phyloP scores from a whole-genome alignment of 345 rosid species.

The Toxicodendron radicans region DNA sequence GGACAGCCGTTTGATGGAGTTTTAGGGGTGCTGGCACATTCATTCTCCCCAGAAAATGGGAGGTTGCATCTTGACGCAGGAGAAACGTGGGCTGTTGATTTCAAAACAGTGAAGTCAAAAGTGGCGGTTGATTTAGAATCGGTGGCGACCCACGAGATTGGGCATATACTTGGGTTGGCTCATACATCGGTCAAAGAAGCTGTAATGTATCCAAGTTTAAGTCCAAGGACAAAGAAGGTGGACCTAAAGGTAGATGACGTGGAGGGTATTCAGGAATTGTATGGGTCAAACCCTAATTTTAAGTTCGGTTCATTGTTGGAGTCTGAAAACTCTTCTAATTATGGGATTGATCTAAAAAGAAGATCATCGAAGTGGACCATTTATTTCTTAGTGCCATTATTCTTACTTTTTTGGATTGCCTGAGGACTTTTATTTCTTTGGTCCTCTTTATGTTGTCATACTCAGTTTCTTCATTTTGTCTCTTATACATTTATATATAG shows the following conservation, averaged over 20 bases:
- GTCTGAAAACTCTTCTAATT: slow-evolving; percentile 54
- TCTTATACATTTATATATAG: background rate
- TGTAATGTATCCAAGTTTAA: slow-evolving; percentile 91
- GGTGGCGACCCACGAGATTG: slow-evolving; percentile 94
- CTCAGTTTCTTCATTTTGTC: background rate
- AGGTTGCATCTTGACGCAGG: slow-evolving; percentile 77
- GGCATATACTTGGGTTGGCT: slow-evolving; percentile 81
- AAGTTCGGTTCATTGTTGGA: slow-evolving; percentile 55
- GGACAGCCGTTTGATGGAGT: slow-evolving; percentile 90
- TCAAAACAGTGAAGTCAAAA: slow-evolving; percentile 44
- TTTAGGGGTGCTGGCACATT: slow-evolving; percentile 78
- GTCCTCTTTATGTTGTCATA: background rate
- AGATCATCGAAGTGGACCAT: slow-evolving; percentile 31
- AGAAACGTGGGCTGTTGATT: slow-evolving; percentile 75
- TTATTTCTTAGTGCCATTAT: slow-evolving; percentile 33
- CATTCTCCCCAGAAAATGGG: slow-evolving; percentile 88
- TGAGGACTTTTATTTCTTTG: background rate
- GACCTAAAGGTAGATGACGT: slow-evolving; percentile 79
- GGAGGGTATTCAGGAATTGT: slow-evolving; percentile 72
- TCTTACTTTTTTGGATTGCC: slow-evolving; percentile 22
- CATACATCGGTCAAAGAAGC: slow-evolving; percentile 78
- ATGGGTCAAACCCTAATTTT: slow-evolving; percentile 78
- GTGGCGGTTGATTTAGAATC: slow-evolving; percentile 87
- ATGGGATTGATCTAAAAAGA: slow-evolving; percentile 17
- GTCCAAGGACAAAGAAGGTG: slow-evolving; percentile 57